A percentile compares a stretch with the other conserved stretches of the same genome.
Conservation (phyloP, 305 asterid genomes). For the Striga hermonthica region DNA sequence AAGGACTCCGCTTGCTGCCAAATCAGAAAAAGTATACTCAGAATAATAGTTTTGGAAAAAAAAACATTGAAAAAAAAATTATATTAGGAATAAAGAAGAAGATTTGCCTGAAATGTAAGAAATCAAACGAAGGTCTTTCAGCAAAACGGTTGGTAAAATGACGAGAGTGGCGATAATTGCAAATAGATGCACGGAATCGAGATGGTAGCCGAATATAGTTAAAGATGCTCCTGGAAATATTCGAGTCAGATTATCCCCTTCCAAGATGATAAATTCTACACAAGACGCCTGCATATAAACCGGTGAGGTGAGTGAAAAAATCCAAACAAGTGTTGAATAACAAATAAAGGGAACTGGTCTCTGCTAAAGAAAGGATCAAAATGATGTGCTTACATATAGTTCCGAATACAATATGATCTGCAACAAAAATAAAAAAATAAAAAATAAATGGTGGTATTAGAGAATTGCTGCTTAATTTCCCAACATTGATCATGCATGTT, state of each 20-base stretch:
- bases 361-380: constrained; percentile 20
- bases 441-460: too few species aligned
- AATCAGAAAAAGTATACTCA: constrained; percentile 20
- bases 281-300: constrained; percentile 60
- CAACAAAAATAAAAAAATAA: constrained; percentile 28
- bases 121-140: constrained; percentile 70
- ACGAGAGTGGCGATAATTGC: constrained; percentile 50
- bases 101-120: constrained; percentile 82
- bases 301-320: constrained; percentile 19
- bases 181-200: constrained; percentile 69
- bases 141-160: constrained; percentile 70
- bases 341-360: not conserved
- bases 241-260: constrained; percentile 79
- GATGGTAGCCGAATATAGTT: constrained; percentile 44
- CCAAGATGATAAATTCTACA: constrained; percentile 76
- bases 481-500: too few species aligned
- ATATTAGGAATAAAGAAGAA: constrained; percentile 6
- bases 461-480: too few species aligned
- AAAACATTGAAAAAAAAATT: not conserved
- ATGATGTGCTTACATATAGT: constrained; percentile 62
- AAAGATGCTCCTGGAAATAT: constrained; percentile 67
- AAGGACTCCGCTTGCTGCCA: constrained; percentile 77
- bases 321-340: not conserved
- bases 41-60: not conserved
- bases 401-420: constrained; percentile 78